Evolutionary conservation across 169 alveolate species (phyloP).

Genomic region (Eimeria praecox): DNA sequence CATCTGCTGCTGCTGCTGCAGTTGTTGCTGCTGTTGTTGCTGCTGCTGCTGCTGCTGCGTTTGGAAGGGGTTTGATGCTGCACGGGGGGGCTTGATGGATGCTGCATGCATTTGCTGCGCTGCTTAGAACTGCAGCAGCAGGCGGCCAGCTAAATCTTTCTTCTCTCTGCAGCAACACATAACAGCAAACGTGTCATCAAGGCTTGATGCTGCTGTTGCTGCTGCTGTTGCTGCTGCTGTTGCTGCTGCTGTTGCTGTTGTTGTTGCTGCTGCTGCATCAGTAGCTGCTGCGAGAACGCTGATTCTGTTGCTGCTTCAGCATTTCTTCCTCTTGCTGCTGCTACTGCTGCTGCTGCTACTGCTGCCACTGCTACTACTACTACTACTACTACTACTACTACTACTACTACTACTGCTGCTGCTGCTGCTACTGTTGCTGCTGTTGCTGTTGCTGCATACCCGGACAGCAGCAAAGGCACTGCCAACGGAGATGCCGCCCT

Average conservation of each 20-base stretch:
- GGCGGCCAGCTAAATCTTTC: constrained; percentile 4
- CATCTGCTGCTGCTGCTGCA: not conserved
- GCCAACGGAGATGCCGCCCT: constrained; percentile 1
- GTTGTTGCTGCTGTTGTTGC: not conserved
- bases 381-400: too few relatives aligned
- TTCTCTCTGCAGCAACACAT: not conserved
- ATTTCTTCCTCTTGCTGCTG: not conserved
- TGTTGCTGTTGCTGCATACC: not conserved
- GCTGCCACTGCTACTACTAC: too few relatives aligned
- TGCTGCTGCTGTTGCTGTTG: constrained; percentile 1
- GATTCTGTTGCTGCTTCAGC: not conserved
- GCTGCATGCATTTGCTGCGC: constrained; percentile 24
- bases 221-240: not conserved
- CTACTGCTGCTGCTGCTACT: constrained; percentile 24
- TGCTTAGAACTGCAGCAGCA: constrained; percentile 14
- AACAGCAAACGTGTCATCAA: not conserved
- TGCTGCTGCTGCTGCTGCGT: not conserved
- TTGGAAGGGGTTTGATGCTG: not conserved
- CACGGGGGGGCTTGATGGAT: not conserved
- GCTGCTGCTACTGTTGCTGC: not conserved
- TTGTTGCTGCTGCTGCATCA: not conserved
- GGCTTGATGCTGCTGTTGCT: not conserved
- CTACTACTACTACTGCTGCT: not conserved
- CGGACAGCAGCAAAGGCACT: constrained; percentile 26
- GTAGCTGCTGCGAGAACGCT: not conserved